Evolutionary conservation across 2,329 filamentous ascomycete genomes (phyloP).

Genomic region (Microcyclospora tardicrescens): DNA sequence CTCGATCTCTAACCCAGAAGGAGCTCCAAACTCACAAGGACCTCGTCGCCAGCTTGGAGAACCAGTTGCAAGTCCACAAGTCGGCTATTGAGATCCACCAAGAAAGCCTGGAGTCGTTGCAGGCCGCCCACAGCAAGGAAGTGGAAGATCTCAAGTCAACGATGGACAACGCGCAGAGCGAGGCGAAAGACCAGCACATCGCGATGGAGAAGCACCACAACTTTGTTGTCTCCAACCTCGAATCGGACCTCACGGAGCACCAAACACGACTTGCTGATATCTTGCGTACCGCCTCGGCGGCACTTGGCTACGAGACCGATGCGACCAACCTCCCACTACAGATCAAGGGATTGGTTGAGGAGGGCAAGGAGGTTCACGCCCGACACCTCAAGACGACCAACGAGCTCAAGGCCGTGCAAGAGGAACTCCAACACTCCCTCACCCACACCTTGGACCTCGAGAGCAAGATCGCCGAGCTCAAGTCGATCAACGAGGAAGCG

Average conservation of each 20-base stretch:
- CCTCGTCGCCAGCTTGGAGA: slow-evolving; percentile 43
- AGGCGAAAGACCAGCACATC: slow-evolving; percentile 21
- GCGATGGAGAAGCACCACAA: slow-evolving; percentile 25
- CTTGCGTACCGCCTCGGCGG: slow-evolving; percentile 48
- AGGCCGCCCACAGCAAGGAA: slow-evolving; percentile 41
- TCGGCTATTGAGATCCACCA: slow-evolving; percentile 42
- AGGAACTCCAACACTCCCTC: slow-evolving; percentile 30
- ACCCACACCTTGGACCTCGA: slow-evolving; percentile 29
- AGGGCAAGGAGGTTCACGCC: slow-evolving; percentile 31
- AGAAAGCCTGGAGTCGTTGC: slow-evolving; percentile 39
- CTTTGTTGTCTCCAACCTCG: slow-evolving; percentile 30
- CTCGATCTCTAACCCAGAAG: slow-evolving; percentile 42
- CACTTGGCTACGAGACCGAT: slow-evolving; percentile 50
- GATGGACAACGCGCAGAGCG: slow-evolving; percentile 29
- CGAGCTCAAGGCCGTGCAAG: slow-evolving; percentile 29
- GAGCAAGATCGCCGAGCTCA: slow-evolving; percentile 32
- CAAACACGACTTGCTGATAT: slow-evolving; percentile 48
- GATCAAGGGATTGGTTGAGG: slow-evolving; percentile 31
- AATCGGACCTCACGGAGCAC: slow-evolving; percentile 47
- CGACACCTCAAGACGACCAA: slow-evolving; percentile 31
- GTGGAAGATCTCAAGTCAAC: slow-evolving; percentile 49
- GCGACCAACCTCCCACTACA: slow-evolving; percentile 28
- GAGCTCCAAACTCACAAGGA: slow-evolving; percentile 39
- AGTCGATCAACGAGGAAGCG: slow-evolving; percentile 40
- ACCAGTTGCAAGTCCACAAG: slow-evolving; percentile 44